Base-by-base conservation (phyloP, 345 rosid genomes). In the Combretum micranthum region DNA sequence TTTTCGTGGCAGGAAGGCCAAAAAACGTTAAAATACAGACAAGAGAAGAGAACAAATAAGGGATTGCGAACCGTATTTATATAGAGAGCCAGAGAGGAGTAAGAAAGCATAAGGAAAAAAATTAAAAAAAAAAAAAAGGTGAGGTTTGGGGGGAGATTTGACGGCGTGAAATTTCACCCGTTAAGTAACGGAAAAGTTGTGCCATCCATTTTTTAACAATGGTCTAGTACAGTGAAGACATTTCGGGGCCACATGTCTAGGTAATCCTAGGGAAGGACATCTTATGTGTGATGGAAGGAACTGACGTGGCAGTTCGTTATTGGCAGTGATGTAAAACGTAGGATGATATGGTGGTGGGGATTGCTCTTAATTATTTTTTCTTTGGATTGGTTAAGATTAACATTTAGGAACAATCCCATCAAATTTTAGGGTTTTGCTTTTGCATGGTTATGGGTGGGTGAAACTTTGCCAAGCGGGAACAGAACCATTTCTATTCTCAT, bases 211-310 rank as follows among this genome's bases (percentile, higher is more conserved):
- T 32, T 4, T 52, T 45, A 45, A 4, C 32, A 15, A 20, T 63
- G 83, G 87, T 79, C 76, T 59, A 4, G 72, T 45, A 56, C 53
- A 60, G 55, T 48, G 80, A 66, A 72, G 77, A 80, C 88, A 83
- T n/a, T 15, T 15, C 55, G 92, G 85, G 61, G 78, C 89, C 80
- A 70, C 68, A 44, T 80, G 87, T 86, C 73, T 42, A 46, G 64
- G 47, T 45, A 68, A 64, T 58, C 74, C 17, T 61, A 55, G 69
- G 60, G 42, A 14, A 44, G 67, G 74, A 65, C 74, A 53, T 83
- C 85, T 80, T 75, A 73, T 85, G 79, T 81, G 85, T 77, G 61
- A 21, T 0, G 23, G 44, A 62, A 70, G 69, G 16, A 17, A 79
- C 1, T 0, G 45, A 78, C 75, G 80, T 83, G 88, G 78, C 77